Evolutionary conservation across 345 rosid species (phyloP).

Genomic region (Euphorbia pulcherrima): DNA sequence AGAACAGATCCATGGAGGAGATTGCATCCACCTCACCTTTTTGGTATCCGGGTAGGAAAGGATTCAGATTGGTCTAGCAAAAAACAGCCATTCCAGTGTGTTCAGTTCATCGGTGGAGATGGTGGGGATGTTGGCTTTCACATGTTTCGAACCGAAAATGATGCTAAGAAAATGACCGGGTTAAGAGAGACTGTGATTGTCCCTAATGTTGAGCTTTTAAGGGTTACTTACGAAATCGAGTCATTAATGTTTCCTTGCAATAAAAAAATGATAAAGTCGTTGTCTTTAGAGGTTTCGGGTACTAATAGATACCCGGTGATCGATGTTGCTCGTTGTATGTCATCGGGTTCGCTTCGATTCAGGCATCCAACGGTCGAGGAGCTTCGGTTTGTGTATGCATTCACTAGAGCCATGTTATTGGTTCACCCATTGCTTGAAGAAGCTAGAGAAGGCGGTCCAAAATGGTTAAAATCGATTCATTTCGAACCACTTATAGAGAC

Average conservation of each 20-base stretch:
- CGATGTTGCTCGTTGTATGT: slow-evolving; percentile 47
- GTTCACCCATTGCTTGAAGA: slow-evolving; percentile 56
- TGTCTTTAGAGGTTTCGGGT: slow-evolving; percentile 54
- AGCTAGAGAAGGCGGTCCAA: slow-evolving; percentile 42
- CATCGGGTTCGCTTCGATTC: slow-evolving; percentile 48
- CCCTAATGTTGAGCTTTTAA: slow-evolving; percentile 58
- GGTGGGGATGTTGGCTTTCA: slow-evolving; percentile 63
- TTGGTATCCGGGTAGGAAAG: slow-evolving; percentile 58
- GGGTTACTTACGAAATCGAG: slow-evolving; percentile 53
- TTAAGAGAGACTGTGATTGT: slow-evolving; percentile 47
- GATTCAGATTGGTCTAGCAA: slow-evolving; percentile 63
- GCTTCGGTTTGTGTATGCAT: slow-evolving; percentile 58
- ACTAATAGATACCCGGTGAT: slow-evolving; percentile 56
- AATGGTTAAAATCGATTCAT: slow-evolving; percentile 35
- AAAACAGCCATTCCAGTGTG: slow-evolving; percentile 58
- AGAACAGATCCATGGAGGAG: slow-evolving; percentile 76
- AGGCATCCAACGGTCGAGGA: slow-evolving; percentile 60
- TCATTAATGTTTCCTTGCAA: slow-evolving; percentile 55
- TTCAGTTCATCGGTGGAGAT: slow-evolving; percentile 65
- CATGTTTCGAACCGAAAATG: slow-evolving; percentile 47
- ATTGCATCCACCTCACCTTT: slow-evolving; percentile 52
- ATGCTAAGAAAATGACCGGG: slow-evolving; percentile 53
- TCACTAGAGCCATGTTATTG: slow-evolving; percentile 53
- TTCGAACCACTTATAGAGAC: slow-evolving; percentile 67
- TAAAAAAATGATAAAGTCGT: slow-evolving; percentile 54